phyloP scores from a whole-genome alignment of 2,329 filamentous ascomycete genomes.

The Pezicula radicicola region DNA sequence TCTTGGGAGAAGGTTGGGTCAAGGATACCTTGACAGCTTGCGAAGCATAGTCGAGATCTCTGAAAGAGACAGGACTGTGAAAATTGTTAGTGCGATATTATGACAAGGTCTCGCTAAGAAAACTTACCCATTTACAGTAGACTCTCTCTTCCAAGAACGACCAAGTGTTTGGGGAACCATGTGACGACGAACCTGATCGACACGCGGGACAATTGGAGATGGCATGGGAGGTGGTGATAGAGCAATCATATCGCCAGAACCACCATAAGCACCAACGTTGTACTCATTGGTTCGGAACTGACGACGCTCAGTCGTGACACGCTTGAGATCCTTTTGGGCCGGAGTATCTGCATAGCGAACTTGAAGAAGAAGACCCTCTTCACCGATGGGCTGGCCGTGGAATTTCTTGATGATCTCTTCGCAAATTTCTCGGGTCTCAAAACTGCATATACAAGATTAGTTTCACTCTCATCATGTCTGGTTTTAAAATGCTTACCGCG shows the following conservation, averaged over 20 bases:
- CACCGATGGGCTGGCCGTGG: conserved; percentile 74
- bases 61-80: conserved; percentile 24
- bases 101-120: neutral
- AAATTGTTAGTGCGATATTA: conserved; percentile 2
- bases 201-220: conserved; percentile 26
- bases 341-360: conserved; percentile 97
- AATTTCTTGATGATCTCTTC: conserved; percentile 85
- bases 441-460: conserved; percentile 50
- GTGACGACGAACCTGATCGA: conserved; percentile 27
- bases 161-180: conserved; percentile 20
- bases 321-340: conserved; percentile 93
- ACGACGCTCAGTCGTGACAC: conserved; percentile 89
- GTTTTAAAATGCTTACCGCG: conserved; percentile 63
- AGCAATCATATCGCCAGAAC: conserved; percentile 41
- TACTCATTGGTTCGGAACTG: conserved; percentile 97
- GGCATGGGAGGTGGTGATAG: conserved; percentile 46
- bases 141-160: conserved; percentile 30
- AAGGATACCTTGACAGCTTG: conserved; percentile 21
- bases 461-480: conserved; percentile 1
- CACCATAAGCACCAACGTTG: conserved; percentile 70
- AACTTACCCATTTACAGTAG: conserved; percentile 18
- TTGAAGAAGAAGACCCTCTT: conserved; percentile 81
- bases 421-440: conserved; percentile 84
- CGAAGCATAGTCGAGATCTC: conserved; percentile 24
- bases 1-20: conserved; percentile 21